phyloP scores from a whole-genome alignment of 495 filamentous ascomycete species.

The Thermothielavioides terrestris region DNA sequence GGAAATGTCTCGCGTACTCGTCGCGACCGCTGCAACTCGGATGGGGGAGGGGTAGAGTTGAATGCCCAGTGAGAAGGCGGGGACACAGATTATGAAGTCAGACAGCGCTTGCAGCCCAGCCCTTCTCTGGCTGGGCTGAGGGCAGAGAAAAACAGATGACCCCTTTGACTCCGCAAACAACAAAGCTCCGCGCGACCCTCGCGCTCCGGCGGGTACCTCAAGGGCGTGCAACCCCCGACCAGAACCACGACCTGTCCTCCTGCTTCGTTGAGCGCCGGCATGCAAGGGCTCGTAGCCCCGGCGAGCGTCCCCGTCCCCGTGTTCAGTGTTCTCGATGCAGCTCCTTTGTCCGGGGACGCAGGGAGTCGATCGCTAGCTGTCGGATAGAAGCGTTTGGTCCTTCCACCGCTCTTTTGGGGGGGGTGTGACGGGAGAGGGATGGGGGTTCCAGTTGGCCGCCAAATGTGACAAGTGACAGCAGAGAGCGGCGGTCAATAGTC shows the following conservation, averaged over 20 bases:
- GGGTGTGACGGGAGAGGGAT: too few relatives aligned
- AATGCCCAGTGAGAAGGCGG: slow-evolving; percentile 3
- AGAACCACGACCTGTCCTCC: slow-evolving; percentile 30
- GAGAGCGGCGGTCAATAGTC: slow-evolving; percentile 15
- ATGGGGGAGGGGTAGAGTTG: slow-evolving; percentile 20
- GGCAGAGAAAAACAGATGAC: slow-evolving; percentile 11
- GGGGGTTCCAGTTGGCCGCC: slow-evolving; percentile 29
- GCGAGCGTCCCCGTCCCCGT: slow-evolving; percentile 26
- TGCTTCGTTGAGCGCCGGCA: slow-evolving; percentile 32
- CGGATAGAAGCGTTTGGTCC: slow-evolving; percentile 32
- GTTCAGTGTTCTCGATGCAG: slow-evolving; percentile 34
- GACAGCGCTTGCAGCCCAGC: slow-evolving; percentile 27
- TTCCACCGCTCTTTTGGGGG: slow-evolving; percentile 44
- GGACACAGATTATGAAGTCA: slow-evolving; percentile 24
- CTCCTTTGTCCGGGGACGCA: slow-evolving; percentile 37
- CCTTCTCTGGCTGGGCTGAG: too few relatives aligned
- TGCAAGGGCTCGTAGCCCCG: slow-evolving; percentile 31
- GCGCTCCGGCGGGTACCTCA: slow-evolving; percentile 8
- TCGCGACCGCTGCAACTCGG: slow-evolving; percentile 11
- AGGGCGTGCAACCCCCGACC: slow-evolving; percentile 20
- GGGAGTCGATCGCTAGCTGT: slow-evolving; percentile 38
- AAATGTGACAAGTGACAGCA: slow-evolving; percentile 36
- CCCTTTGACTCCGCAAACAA: slow-evolving; percentile 24
- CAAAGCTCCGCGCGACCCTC: slow-evolving; percentile 20
- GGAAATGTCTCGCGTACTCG: slow-evolving; percentile 17